Base-by-base conservation (phyloP, 441 rosid genomes). In the Theobroma grandiflorum region DNA sequence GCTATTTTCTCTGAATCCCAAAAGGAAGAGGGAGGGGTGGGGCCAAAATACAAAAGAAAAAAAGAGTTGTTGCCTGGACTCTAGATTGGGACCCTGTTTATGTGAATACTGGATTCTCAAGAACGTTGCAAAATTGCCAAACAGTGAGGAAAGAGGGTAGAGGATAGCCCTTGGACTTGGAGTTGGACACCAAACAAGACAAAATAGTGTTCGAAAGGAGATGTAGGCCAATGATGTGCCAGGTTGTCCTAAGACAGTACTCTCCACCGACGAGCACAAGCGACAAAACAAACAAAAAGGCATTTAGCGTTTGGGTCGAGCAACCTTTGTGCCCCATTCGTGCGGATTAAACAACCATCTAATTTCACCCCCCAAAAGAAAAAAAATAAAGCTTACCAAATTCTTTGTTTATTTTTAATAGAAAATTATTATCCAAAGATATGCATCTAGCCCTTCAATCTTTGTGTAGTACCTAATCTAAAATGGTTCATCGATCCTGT, bases 291-390 rank as follows among this genome's bases (percentile, higher is more conserved):
- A 8, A 8, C 31, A 26, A 15, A 47, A 8, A 9, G 37, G 43
- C 49, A 35, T 71, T 71, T 7, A 5, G 26, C 62, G 63, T 55
- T 47, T 18, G 43, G 11, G 43, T 63, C n/a, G 3, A 2, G 20
- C 37, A 37, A 64, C 35, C 64, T 53, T 52, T 37, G 63, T 72
- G 76, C 64, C 50, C 63, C 76, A 53, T 72, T 55, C 64, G 50
- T 55, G 76, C 63, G 63, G 26, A 53, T 35, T 72, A 53, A 52
- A 52, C 43, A 52, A 31, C 6, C 50, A 69, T 7, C 4, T 35
- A 20, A 22, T 12, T 22, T 8, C n/a, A 7, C 5, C 43, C 10
- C 2, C 3, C 6, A 49, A 40, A 3, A n/a, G 8, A 8, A 3
- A 18, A 9, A n/a, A 33, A 5, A 3, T 20, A 40, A 45, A 49